Conservation (phyloP, 1,139 yeast genomes). For the Tardiomyces depauwii region DNA sequence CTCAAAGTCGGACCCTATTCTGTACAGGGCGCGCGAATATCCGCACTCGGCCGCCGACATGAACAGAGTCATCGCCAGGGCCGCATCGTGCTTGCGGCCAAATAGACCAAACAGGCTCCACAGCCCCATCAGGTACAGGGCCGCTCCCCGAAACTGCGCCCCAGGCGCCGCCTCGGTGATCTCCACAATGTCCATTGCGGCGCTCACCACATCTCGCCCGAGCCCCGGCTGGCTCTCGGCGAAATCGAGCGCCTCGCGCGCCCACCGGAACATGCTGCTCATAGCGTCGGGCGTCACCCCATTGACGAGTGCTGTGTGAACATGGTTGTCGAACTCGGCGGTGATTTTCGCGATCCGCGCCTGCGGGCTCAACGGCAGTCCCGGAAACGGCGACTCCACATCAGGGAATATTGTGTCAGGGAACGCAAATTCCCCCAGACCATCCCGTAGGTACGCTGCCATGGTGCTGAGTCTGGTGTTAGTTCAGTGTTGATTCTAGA, state of each 20-base stretch:
- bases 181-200: constrained; percentile 18
- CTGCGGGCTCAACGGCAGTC: constrained; percentile 19
- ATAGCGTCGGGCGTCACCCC: constrained; percentile 4
- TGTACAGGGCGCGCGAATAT: constrained; percentile 25
- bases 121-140: constrained; percentile 20
- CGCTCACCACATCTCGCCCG: constrained; percentile 13
- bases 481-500: too few species aligned
- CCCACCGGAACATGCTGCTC: constrained; percentile 20
- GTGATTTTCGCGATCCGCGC: constrained; percentile 17
- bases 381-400: constrained; percentile 18
- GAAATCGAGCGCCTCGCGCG: constrained; percentile 23
- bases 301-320: background rate
- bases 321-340: constrained; percentile 11
- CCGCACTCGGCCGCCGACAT: constrained; percentile 22
- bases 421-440: constrained; percentile 15
- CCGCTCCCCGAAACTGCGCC: constrained; percentile 18
- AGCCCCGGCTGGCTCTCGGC: constrained; percentile 21
- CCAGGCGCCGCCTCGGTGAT: constrained; percentile 12
- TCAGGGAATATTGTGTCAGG: constrained; percentile 24
- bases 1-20: constrained; percentile 26
- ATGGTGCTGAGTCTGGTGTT: background rate
- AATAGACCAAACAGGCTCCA: constrained; percentile 22
- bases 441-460: constrained; percentile 1
- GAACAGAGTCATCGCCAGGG: constrained; percentile 20
- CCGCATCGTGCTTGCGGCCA: constrained; percentile 11